Conservation (phyloP, 805 yeast species). For the Kodamaea kaohsiungensis region DNA sequence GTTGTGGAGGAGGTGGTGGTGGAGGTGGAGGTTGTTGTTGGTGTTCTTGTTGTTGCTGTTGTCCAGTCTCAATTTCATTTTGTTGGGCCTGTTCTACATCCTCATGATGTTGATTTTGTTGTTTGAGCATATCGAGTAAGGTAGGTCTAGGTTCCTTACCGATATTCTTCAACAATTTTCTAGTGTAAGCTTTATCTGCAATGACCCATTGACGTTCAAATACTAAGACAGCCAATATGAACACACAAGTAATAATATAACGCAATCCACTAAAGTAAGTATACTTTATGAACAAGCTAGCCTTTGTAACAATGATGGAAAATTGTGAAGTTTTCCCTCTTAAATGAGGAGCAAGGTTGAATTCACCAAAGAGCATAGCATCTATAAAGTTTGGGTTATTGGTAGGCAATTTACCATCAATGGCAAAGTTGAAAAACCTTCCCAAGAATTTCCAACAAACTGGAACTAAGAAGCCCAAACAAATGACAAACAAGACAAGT, state of each 20-base stretch:
- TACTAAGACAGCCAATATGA: constrained; percentile 48
- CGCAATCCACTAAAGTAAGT: constrained; percentile 40
- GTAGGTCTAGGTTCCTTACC: constrained; percentile 55
- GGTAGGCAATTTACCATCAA: constrained; percentile 52
- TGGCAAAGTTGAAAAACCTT: constrained; percentile 53
- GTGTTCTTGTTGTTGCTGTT: no score
- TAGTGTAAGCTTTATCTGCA: constrained; percentile 66
- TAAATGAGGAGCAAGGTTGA: constrained; percentile 12
- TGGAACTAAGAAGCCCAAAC: constrained; percentile 56
- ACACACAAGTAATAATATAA: constrained; percentile 41
- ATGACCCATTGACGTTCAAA: constrained; percentile 71
- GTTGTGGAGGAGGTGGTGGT: no score
- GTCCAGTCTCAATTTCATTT: no score
- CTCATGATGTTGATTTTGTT: neutral
- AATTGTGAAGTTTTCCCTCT: neutral
- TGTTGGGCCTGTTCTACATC: neutral
- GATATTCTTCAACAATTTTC: constrained; percentile 56
- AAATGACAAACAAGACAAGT: constrained; percentile 37
- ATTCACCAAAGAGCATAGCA: constrained; percentile 44
- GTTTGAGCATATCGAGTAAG: constrained; percentile 34
- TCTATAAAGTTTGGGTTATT: constrained; percentile 27
- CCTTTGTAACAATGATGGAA: neutral
- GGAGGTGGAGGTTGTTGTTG: no score
- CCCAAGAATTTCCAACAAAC: constrained; percentile 56
- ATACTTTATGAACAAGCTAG: constrained; percentile 16